These are phyloP conservation scores for Chamaenerion angustifolium DNA, from an alignment of 345 rosid species.

Conservation along the genomic window DNA sequence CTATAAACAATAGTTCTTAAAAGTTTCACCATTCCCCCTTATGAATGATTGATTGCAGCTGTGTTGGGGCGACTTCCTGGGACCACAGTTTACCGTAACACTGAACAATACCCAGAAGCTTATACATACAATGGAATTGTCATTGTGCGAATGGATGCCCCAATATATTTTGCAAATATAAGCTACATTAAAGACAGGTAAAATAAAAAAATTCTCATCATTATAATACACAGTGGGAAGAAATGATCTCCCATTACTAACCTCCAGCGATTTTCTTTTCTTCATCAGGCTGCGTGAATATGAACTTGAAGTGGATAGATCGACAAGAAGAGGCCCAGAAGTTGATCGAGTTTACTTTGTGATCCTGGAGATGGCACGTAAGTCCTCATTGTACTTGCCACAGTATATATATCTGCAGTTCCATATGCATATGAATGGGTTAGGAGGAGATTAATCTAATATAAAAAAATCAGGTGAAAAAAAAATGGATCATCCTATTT, in stretches of 20 bases:
- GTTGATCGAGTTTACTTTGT: conserved; percentile 75
- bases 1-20: neutral
- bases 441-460: too few relatives aligned
- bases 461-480: too few relatives aligned
- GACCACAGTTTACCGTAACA: conserved; percentile 87
- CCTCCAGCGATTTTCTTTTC: too few relatives aligned
- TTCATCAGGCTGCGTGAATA: conserved; percentile 60
- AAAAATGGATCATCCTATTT: too few relatives aligned
- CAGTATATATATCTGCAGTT: neutral
- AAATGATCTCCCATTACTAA: too few relatives aligned
- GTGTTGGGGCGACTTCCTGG: conserved; percentile 98
- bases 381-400: conserved; percentile 15
- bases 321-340: conserved; percentile 63
- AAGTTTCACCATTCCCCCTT: neutral
- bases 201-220: conserved; percentile 1
- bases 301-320: conserved; percentile 67
- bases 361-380: conserved; percentile 93
- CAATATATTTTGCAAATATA: conserved; percentile 92
- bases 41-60: conserved; percentile 33
- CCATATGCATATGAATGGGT: too few relatives aligned
- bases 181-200: conserved; percentile 91
- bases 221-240: too few relatives aligned
- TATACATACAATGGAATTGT: conserved; percentile 91
- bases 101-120: conserved; percentile 86
- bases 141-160: conserved; percentile 82